These are phyloP conservation scores for Boletus sp. DNA, from an alignment of 1,284 basidiomycete species.

Conservation along the genomic window DNA sequence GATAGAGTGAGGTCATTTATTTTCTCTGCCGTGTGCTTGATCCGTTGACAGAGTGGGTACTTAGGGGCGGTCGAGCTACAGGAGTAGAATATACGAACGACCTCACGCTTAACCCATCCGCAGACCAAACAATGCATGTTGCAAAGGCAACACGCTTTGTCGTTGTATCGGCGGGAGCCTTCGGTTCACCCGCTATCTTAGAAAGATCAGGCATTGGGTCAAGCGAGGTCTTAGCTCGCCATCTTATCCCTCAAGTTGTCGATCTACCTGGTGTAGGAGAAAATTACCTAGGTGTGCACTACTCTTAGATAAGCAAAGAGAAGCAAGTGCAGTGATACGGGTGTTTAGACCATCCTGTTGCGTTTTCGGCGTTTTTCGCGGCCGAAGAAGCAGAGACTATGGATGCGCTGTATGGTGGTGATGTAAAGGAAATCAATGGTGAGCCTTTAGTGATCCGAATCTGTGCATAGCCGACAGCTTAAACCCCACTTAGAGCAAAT, in stretches of 20 bases:
- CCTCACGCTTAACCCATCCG: conserved; percentile 9
- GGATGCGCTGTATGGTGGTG: conserved; percentile 40
- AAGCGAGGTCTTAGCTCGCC: conserved; percentile 8
- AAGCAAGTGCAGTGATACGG: neutral
- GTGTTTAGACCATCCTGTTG: conserved; percentile 42
- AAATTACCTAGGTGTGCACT: conserved; percentile 43
- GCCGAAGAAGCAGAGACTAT: conserved; percentile 41
- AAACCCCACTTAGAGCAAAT: conserved; percentile 34
- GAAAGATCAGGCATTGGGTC: conserved; percentile 26
- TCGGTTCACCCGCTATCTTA: conserved; percentile 22
- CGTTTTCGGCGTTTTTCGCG: conserved; percentile 38
- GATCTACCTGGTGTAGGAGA: conserved; percentile 54
- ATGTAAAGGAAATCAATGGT: conserved; percentile 37
- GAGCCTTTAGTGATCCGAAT: conserved; percentile 6
- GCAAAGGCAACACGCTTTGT: conserved; percentile 18
- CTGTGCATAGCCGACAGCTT: neutral
- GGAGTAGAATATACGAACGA: conserved; percentile 27
- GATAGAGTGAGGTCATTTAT: conserved; percentile 12
- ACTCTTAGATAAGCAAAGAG: neutral
- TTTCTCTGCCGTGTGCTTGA: neutral
- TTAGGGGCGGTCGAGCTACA: conserved; percentile 22
- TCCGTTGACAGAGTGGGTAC: neutral
- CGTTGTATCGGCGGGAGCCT: conserved; percentile 21
- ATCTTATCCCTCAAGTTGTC: conserved; percentile 32
- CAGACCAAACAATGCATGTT: conserved; percentile 7